phyloP scores from a whole-genome alignment of 1,139 yeast species.

The Saccharomycopsis phalli region DNA sequence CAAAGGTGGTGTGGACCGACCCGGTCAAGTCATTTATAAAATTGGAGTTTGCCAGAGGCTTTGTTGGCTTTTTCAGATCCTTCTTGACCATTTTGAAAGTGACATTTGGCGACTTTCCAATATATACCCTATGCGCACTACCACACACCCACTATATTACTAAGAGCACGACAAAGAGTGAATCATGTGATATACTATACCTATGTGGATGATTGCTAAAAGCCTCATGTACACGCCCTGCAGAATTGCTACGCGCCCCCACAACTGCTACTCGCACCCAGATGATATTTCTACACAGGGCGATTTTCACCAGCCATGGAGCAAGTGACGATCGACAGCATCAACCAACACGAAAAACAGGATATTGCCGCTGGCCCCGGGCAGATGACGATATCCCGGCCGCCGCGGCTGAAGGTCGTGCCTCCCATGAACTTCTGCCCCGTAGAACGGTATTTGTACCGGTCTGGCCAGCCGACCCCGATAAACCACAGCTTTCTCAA shows the following conservation, averaged over 20 bases:
- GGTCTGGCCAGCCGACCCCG: slow-evolving; percentile 96
- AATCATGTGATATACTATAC: no score
- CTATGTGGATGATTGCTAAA: no score
- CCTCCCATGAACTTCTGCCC: slow-evolving; percentile 96
- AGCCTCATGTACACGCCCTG: no score
- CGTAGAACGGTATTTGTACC: slow-evolving; percentile 74
- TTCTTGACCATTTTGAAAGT: slow-evolving; percentile 33
- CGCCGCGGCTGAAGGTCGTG: slow-evolving; percentile 61
- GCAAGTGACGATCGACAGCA: slow-evolving; percentile 22
- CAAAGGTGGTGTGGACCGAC: slow-evolving; percentile 41
- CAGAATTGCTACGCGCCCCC: no score
- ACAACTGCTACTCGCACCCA: no score
- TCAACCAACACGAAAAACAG: slow-evolving; percentile 5
- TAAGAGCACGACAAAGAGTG: no score
- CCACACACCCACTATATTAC: no score
- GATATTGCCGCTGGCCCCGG: slow-evolving; percentile 6
- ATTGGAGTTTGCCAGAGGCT: slow-evolving; percentile 9
- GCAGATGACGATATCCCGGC: slow-evolving; percentile 25
- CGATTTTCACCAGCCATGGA: no score
- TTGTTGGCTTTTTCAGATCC: slow-evolving; percentile 22
- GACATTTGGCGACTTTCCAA: no score
- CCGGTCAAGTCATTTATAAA: slow-evolving; percentile 35
- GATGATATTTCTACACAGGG: no score
- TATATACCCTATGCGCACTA: no score
- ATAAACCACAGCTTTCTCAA: slow-evolving; percentile 79